phyloP scores from a whole-genome alignment of 2,329 filamentous ascomycete genomes.

The Pseudodiploospora longispora region DNA sequence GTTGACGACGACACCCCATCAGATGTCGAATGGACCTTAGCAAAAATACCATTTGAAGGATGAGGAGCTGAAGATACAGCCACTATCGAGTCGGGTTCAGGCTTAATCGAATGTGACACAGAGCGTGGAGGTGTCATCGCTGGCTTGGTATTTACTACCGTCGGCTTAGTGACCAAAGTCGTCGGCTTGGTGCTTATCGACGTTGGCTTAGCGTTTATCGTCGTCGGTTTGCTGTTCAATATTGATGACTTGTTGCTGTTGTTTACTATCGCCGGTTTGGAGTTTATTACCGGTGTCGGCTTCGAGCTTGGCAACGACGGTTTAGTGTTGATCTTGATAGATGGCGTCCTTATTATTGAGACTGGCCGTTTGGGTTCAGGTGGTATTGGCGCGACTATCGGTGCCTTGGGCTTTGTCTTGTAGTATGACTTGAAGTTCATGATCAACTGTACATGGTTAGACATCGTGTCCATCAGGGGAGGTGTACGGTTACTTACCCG shows the following conservation, averaged over 20 bases:
- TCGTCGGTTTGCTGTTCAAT: no score
- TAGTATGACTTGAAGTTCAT: constrained; percentile 32
- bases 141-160: no score
- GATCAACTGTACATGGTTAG: constrained; percentile 24
- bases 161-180: no score
- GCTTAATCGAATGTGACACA: background rate
- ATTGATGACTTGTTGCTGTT: no score
- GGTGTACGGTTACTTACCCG: constrained; percentile 21
- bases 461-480: background rate
- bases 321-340: constrained; percentile 33
- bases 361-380: constrained; percentile 22
- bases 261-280: constrained; percentile 16
- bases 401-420: constrained; percentile 25
- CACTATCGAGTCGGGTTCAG: constrained; percentile 19
- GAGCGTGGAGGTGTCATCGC: no score
- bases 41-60: constrained; percentile 13
- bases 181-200: no score
- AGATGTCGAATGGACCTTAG: constrained; percentile 3
- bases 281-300: constrained; percentile 8
- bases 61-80: constrained; percentile 16
- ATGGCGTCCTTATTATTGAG: constrained; percentile 22
- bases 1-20: constrained; percentile 10
- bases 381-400: constrained; percentile 15
- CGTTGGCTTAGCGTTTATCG: no score
- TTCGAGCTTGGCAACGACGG: background rate